These are phyloP conservation scores for Cymbidium sinense DNA, from an alignment of 106 monocot genomes.

Conservation along the genomic window DNA sequence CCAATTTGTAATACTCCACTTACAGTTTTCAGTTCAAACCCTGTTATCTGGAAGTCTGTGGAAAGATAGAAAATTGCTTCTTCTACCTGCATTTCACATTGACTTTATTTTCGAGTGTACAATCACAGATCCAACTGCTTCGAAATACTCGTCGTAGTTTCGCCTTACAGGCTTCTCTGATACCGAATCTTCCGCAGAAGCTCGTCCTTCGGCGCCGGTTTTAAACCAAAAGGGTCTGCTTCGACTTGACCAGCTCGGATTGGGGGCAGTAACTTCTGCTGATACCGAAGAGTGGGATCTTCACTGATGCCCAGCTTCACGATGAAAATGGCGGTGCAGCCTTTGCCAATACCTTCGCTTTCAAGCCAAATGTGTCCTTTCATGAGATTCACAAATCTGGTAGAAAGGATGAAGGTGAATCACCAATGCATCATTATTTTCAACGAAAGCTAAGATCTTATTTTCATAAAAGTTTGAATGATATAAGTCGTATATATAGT, in stretches of 20 bases:
- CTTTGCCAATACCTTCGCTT: conserved; percentile 84
- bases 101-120: not conserved
- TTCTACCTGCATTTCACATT: not conserved
- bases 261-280: conserved; percentile 33
- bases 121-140: not conserved
- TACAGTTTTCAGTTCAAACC: not conserved
- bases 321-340: conserved; percentile 68
- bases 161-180: conserved; percentile 37
- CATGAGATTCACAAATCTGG: conserved; percentile 83
- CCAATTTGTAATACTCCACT: not conserved
- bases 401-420: not conserved
- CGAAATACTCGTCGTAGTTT: not conserved
- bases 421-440: not conserved
- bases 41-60: not conserved
- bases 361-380: conserved; percentile 88
- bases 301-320: conserved; percentile 67
- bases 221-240: conserved; percentile 12
- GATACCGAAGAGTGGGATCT: conserved; percentile 16
- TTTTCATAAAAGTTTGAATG: not conserved
- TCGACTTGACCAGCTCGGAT: conserved; percentile 12
- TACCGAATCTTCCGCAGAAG: conserved; percentile 22
- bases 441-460: not conserved
- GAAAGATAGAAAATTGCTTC: not conserved
- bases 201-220: conserved; percentile 17
- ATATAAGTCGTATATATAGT: no score